These are phyloP conservation scores for Eucalyptus microcorys DNA, from an alignment of 345 rosid species.

Conservation along the genomic window DNA sequence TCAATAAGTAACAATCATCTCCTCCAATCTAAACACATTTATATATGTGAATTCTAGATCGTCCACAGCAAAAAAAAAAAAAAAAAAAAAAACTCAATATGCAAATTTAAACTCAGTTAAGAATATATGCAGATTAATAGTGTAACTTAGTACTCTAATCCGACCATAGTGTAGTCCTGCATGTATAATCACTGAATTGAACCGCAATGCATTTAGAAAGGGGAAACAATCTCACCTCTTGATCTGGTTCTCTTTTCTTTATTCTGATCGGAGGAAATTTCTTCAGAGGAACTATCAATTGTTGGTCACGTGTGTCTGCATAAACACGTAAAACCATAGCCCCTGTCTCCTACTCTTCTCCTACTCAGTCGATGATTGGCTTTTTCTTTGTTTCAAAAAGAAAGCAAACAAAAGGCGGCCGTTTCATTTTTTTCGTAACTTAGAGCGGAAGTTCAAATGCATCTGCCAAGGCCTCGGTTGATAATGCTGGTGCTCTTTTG, in stretches of 20 bases:
- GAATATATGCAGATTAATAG: too few relatives aligned
- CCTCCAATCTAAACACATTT: not conserved
- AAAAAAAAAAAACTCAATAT: too few relatives aligned
- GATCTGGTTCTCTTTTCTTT: too few relatives aligned
- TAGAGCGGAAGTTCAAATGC: not conserved
- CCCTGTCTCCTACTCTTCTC: not conserved
- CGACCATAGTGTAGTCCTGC: too few relatives aligned
- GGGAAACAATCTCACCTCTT: too few relatives aligned
- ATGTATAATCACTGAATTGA: too few relatives aligned
- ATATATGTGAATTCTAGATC: too few relatives aligned
- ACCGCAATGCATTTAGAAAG: too few relatives aligned
- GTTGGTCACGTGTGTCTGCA: not conserved
- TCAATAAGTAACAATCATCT: not conserved
- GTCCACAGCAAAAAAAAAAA: too few relatives aligned
- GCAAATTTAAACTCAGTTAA: too few relatives aligned
- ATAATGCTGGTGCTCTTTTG: not conserved
- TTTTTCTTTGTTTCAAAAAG: not conserved
- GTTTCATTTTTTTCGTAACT: not conserved
- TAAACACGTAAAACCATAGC: not conserved
- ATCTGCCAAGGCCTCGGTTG: not conserved
- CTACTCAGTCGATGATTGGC: not conserved
- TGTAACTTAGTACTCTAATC: too few relatives aligned
- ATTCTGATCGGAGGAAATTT: not conserved
- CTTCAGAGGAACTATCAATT: not conserved
- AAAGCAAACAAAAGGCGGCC: not conserved